A percentile compares a stretch with the other conserved stretches of the same genome.
These are phyloP conservation scores for Coemansia sp. DNA, from an alignment of 192 early-diverging fungal species.

Conservation along the genomic window DNA sequence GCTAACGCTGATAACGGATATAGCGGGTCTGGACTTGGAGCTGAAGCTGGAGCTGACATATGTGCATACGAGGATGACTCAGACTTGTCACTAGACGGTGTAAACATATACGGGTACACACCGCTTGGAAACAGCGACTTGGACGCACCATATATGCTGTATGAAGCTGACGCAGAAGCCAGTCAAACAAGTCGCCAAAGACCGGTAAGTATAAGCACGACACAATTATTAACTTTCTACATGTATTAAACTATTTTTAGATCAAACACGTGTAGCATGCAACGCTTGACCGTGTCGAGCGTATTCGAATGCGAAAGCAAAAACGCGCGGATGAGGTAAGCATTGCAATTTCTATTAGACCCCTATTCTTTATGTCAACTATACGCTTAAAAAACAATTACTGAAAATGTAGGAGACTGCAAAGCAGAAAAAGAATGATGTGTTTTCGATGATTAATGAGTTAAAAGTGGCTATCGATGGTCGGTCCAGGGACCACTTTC, in stretches of 20 bases:
- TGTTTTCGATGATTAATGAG: constrained; percentile 38
- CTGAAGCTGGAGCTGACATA: not conserved
- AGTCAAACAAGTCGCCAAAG: not conserved
- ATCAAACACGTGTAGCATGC: constrained; percentile 1
- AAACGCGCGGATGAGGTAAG: constrained; percentile 32
- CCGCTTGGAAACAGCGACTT: constrained; percentile 10
- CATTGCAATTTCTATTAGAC: not conserved
- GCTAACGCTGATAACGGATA: not conserved
- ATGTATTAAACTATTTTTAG: not conserved
- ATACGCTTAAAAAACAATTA: not conserved
- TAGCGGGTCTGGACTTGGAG: not conserved
- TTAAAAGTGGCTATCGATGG: constrained; percentile 36
- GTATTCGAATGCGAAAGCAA: constrained; percentile 34
- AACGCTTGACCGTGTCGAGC: constrained; percentile 32
- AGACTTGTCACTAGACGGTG: constrained; percentile 6
- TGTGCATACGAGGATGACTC: not conserved
- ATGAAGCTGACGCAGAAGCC: constrained; percentile 35
- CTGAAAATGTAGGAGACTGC: constrained; percentile 22
- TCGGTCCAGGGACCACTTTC: constrained; percentile 11
- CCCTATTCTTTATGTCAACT: not conserved
- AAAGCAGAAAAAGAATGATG: constrained; percentile 15
- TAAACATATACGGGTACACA: constrained; percentile 32
- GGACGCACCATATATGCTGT: constrained; percentile 30
- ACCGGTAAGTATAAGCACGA: constrained; percentile 10
- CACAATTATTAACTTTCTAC: not conserved